Evolutionary conservation across 2,329 filamentous ascomycete species (phyloP).

Genomic region (Botrytis galanthina): DNA sequence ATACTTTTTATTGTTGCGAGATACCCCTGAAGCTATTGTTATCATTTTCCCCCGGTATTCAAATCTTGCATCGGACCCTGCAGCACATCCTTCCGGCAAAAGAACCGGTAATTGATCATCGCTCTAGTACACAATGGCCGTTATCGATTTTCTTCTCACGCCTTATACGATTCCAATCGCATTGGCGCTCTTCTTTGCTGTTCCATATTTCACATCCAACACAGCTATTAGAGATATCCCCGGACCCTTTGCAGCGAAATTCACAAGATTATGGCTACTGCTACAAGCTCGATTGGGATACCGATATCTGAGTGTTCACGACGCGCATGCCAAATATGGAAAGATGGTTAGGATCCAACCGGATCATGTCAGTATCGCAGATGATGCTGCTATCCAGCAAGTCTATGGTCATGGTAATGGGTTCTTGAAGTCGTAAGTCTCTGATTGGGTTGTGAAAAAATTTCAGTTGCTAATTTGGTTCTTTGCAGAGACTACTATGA

Average conservation of each 20-base stretch:
- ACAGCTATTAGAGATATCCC: slow-evolving; percentile 44
- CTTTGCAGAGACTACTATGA: slow-evolving; percentile 76
- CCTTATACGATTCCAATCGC: slow-evolving; percentile 49
- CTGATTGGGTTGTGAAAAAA: not conserved
- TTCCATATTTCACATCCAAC: slow-evolving; percentile 39
- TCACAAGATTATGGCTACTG: slow-evolving; percentile 80
- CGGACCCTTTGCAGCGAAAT: slow-evolving; percentile 54
- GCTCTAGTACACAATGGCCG: slow-evolving; percentile 32
- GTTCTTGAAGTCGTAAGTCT: slow-evolving; percentile 62
- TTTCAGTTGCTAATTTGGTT: slow-evolving; percentile 1
- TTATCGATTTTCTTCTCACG: slow-evolving; percentile 43
- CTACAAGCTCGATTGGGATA: slow-evolving; percentile 62
- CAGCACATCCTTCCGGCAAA: not conserved
- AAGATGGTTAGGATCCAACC: slow-evolving; percentile 82
- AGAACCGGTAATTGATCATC: not conserved
- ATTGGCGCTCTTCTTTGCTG: slow-evolving; percentile 42
- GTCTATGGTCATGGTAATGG: slow-evolving; percentile 82
- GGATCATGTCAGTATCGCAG: slow-evolving; percentile 78
- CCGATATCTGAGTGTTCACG: slow-evolving; percentile 64
- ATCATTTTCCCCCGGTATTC: not conserved
- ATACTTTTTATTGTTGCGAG: not conserved
- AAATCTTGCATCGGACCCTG: not conserved
- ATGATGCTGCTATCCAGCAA: slow-evolving; percentile 70
- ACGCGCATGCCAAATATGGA: slow-evolving; percentile 68
- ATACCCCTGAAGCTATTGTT: not conserved